Evolutionary conservation across 768 basidiomycete species (phyloP).

Genomic region (Hemileccinum rubropunctum): DNA sequence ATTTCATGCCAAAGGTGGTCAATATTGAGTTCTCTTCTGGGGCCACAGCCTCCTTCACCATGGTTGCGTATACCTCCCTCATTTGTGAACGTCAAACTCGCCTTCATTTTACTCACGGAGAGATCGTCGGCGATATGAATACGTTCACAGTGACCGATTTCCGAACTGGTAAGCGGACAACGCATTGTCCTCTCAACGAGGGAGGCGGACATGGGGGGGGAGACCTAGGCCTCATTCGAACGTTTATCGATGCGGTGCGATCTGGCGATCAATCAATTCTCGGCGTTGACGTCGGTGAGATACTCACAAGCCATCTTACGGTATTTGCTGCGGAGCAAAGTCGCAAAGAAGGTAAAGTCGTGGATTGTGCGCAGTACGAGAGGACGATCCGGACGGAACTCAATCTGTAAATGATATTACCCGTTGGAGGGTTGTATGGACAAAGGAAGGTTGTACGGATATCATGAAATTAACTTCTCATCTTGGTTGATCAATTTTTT

Average conservation of each 20-base stretch:
- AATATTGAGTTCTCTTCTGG: constrained; percentile 85
- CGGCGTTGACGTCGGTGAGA: constrained; percentile 64
- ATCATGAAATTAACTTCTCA: not conserved
- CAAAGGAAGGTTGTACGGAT: too few species aligned
- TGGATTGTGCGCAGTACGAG: constrained; percentile 71
- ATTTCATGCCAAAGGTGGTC: constrained; percentile 51
- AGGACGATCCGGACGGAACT: constrained; percentile 39
- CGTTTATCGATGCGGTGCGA: constrained; percentile 76
- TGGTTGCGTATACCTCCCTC: constrained; percentile 80
- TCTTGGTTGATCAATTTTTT: not conserved
- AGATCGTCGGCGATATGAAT: constrained; percentile 84
- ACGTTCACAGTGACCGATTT: constrained; percentile 79
- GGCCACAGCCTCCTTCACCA: constrained; percentile 81
- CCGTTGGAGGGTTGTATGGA: not conserved
- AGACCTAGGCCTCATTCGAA: constrained; percentile 68
- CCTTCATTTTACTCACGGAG: constrained; percentile 83
- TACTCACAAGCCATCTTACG: constrained; percentile 74
- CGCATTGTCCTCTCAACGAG: constrained; percentile 48
- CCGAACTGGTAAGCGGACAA: constrained; percentile 46
- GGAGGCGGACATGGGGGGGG: constrained; percentile 84
- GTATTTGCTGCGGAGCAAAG: constrained; percentile 88
- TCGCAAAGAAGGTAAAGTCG: constrained; percentile 61
- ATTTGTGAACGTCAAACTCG: constrained; percentile 83
- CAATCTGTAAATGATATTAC: not conserved
- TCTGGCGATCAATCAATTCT: constrained; percentile 59